phyloP scores from a whole-genome alignment of 1,139 yeast species.

The Zygoascus meyerae region DNA sequence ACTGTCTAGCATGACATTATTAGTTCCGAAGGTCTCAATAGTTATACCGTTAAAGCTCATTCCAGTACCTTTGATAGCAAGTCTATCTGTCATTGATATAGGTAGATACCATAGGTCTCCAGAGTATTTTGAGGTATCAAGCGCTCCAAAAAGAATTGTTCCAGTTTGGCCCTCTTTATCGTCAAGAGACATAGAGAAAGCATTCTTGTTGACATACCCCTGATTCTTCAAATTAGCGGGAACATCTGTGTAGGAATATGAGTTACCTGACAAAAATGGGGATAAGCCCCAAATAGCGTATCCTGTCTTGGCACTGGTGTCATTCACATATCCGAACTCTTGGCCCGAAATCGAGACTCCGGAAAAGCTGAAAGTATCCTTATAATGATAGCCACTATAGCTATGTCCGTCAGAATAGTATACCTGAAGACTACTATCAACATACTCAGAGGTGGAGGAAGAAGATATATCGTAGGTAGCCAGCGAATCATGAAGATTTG shows the following conservation, averaged over 20 bases:
- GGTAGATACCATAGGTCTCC: too few relatives aligned
- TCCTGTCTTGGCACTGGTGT: neutral
- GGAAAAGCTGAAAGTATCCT: neutral
- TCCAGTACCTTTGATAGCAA: too few relatives aligned
- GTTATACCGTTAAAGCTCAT: too few relatives aligned
- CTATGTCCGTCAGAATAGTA: neutral
- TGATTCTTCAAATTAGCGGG: neutral
- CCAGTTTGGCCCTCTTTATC: constrained; percentile 40
- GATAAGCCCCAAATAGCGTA: neutral
- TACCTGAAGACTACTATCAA: neutral
- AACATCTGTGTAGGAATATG: neutral
- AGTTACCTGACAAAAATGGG: neutral
- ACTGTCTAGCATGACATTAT: constrained; percentile 8
- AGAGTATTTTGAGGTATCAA: constrained; percentile 46
- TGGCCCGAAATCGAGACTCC: neutral
- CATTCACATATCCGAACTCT: neutral
- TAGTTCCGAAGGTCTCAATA: neutral
- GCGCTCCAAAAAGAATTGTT: constrained; percentile 51
- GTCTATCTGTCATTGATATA: too few relatives aligned
- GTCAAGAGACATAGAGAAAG: neutral
- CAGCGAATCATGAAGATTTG: too few relatives aligned
- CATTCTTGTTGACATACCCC: neutral
- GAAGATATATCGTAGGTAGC: neutral
- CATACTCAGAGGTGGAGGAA: neutral
- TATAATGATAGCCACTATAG: neutral